Percentiles rank a stretch among this genome's conserved stretches.
phyloP scores from a whole-genome alignment of 2,329 filamentous ascomycete species.

The Nigrospora osmanthi region DNA sequence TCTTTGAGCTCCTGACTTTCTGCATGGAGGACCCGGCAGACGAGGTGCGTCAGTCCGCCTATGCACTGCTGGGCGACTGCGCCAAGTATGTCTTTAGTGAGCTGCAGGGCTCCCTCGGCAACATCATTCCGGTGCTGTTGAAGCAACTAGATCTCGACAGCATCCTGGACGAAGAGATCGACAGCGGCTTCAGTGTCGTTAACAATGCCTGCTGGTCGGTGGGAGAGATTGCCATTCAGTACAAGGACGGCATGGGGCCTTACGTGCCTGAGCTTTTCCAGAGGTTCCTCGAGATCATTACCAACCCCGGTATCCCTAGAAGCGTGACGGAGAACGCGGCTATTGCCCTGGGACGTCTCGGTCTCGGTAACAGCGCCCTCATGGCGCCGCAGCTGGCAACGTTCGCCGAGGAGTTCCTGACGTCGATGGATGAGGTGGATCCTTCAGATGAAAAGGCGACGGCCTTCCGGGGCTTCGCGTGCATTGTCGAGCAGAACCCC shows the following conservation, averaged over 20 bases:
- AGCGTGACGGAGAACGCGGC: constrained; percentile 91
- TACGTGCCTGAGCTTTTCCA: constrained; percentile 72
- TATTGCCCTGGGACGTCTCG: constrained; percentile 82
- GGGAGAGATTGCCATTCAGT: constrained; percentile 82
- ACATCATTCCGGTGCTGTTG: constrained; percentile 73
- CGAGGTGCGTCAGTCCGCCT: constrained; percentile 92
- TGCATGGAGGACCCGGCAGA: constrained; percentile 90
- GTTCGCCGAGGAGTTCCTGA: constrained; percentile 77
- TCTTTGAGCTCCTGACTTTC: constrained; percentile 84
- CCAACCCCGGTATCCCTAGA: constrained; percentile 75
- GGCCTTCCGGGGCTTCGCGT: constrained; percentile 83
- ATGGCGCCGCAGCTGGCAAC: constrained; percentile 72
- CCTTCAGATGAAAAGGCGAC: constrained; percentile 91
- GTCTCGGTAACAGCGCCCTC: constrained; percentile 66
- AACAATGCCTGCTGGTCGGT: constrained; percentile 98
- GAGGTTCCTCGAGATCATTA: constrained; percentile 73
- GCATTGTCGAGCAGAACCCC: constrained; percentile 78
- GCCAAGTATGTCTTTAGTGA: constrained; percentile 86
- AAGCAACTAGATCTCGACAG: constrained; percentile 78
- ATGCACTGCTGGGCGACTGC: constrained; percentile 89
- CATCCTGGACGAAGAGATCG: constrained; percentile 70
- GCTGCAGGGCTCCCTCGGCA: constrained; percentile 64
- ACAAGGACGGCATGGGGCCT: constrained; percentile 65
- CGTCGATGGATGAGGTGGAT: constrained; percentile 74
- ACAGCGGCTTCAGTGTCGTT: constrained; percentile 81